Base-by-base conservation (phyloP, 2,329 filamentous ascomycete species). In the Botryotinia globosa region DNA sequence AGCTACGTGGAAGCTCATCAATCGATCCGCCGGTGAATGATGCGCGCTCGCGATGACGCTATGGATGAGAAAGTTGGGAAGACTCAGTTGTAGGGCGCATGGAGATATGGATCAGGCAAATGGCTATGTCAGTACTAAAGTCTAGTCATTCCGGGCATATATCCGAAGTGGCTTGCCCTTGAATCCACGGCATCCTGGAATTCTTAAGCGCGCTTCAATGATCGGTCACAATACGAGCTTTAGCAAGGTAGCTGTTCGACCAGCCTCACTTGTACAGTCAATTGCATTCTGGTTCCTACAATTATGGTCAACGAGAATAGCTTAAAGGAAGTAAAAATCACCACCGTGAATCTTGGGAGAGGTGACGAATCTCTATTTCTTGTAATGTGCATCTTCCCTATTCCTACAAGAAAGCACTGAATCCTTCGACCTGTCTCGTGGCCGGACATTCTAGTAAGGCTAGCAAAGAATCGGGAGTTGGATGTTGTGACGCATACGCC, bases 201-300 rank as follows among this genome's bases (percentile, higher is more conserved):
- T 10, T 22, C 14, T 14, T 69, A 44, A 34, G 51, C n/a, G 51
- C 51, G 66, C 48, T 68, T 58, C 34, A 68, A 29, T 58, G 18
- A 68, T 20, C 65, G 25, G 37, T 32, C 66, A 58, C 3, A 69
- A 58, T 69, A 69, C 66, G 51, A 69, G 48, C 37, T 25, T 48
- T 32, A 32, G 25, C 22, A 54, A 29, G 45, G 32, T 66, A 22
- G 16, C 45, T 34, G 48, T 54, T 51, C 64, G 39, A 66, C 34
- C 22, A 25, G 34, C 34, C 22, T 39, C 8, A 32, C 32, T 54
- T 18, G 44, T n/a, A 29, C 7, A 66, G 22, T 54, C 22, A 39
- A 29, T 39, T 34, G 37, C 6, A 39, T n/a, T 39, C 32, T 5
- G 16, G 8, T 18, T 37, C 56, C 32, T 39, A 25, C 12, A n/a